Percentiles rank a stretch among this genome's conserved stretches.
These are phyloP conservation scores for Fagopyrum esculentum DNA, from an alignment of 148 eudicot genomes.

Conservation along the genomic window DNA sequence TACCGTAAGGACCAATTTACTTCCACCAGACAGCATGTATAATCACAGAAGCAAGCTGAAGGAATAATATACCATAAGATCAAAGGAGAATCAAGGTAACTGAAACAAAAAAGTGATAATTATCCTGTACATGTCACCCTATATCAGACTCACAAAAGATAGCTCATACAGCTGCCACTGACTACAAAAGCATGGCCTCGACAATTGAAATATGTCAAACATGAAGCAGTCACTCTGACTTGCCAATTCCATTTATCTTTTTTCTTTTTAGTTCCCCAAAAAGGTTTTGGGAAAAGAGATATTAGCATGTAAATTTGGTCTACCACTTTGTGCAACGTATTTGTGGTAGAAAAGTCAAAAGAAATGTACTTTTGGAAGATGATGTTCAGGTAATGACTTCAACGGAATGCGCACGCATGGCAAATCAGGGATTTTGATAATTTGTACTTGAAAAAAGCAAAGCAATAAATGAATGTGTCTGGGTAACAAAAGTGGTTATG, in stretches of 20 bases:
- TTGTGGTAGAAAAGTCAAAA: neutral
- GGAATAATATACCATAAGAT: neutral
- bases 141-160: neutral
- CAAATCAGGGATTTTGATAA: neutral
- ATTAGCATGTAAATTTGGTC: neutral
- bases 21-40: neutral
- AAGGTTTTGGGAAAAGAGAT: neutral
- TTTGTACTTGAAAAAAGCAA: neutral
- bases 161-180: neutral
- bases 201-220: neutral
- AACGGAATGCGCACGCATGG: neutral
- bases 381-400: neutral
- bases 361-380: neutral
- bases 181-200: neutral
- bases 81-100: neutral
- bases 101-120: neutral
- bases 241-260: neutral
- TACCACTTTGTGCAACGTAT: neutral
- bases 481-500: neutral
- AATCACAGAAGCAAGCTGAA: neutral
- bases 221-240: neutral
- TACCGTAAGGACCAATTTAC: neutral
- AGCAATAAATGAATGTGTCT: neutral
- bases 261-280: neutral
- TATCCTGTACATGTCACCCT: neutral